A percentile compares a stretch with the other conserved stretches of the same genome.
Evolutionary conservation across 768 basidiomycete genomes (phyloP).

Genomic region (Rubroboletus satanas): DNA sequence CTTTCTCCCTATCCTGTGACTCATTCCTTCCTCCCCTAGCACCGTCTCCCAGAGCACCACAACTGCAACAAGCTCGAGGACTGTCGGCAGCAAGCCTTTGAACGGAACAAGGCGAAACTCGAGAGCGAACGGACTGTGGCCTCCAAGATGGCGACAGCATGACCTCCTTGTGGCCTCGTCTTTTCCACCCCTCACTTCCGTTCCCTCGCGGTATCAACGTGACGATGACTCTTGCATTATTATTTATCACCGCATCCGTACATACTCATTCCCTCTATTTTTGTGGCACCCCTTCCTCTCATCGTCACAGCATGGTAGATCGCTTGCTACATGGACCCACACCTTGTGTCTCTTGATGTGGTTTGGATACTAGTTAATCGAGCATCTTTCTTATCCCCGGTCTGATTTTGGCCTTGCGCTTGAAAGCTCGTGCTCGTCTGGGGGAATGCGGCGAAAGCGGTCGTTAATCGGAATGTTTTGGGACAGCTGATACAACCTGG

Average conservation of each 20-base stretch:
- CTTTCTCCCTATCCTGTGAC: neutral
- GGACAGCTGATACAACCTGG: neutral
- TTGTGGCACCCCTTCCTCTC: conserved; percentile 5
- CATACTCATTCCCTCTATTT: conserved; percentile 11
- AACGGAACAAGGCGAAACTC: conserved; percentile 81
- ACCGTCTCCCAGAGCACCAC: conserved; percentile 88
- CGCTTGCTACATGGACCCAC: conserved; percentile 9
- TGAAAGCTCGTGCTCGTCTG: neutral
- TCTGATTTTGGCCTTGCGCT: neutral
- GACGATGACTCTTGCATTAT: conserved; percentile 20
- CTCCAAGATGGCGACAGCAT: conserved; percentile 82
- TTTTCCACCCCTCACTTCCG: conserved; percentile 3
- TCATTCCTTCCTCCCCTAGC: conserved; percentile 42
- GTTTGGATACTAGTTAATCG: conserved; percentile 20
- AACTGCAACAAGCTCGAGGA: conserved; percentile 78
- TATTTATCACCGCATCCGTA: conserved; percentile 28
- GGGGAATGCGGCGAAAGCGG: neutral
- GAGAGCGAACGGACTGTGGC: conserved; percentile 86
- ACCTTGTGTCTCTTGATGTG: neutral
- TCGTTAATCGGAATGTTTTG: neutral
- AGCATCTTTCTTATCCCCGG: neutral
- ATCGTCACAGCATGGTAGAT: conserved; percentile 12
- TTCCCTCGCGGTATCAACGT: conserved; percentile 18
- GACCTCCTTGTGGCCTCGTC: conserved; percentile 19
- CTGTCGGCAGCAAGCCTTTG: conserved; percentile 84